Evolutionary conservation across 2,329 filamentous ascomycete species (phyloP).

Genomic region (Penicillium decumbens): DNA sequence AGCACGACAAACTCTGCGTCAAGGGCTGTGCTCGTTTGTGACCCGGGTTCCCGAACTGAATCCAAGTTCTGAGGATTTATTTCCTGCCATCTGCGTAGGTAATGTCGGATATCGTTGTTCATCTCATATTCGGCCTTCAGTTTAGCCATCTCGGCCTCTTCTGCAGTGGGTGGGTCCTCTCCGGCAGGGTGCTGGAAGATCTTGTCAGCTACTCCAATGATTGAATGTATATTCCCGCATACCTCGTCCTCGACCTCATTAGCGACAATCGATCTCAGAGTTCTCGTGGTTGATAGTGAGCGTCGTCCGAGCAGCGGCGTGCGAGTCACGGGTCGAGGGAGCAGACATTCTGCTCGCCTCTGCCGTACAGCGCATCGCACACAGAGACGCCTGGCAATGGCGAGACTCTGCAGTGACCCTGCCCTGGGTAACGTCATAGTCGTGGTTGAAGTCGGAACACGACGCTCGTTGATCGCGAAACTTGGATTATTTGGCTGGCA

Average conservation of each 20-base stretch:
- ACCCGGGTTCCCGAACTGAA: slow-evolving; percentile 25
- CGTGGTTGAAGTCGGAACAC: slow-evolving; percentile 15
- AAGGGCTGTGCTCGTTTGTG: slow-evolving; percentile 5
- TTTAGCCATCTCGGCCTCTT: slow-evolving; percentile 20
- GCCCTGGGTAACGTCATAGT: slow-evolving; percentile 23
- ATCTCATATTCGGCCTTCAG: slow-evolving; percentile 34
- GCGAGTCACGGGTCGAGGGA: neutral
- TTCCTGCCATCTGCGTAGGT: slow-evolving; percentile 40
- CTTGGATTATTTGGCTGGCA: slow-evolving; percentile 11
- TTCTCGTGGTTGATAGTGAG: slow-evolving; percentile 10
- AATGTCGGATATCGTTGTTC: slow-evolving; percentile 39
- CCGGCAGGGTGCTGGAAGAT: neutral
- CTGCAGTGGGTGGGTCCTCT: neutral
- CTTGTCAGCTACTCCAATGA: neutral
- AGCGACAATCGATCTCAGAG: slow-evolving; percentile 2
- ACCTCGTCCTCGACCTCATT: slow-evolving; percentile 4
- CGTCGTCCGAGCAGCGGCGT: slow-evolving; percentile 1
- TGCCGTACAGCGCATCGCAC: slow-evolving; percentile 12
- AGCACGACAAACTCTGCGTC: slow-evolving; percentile 25
- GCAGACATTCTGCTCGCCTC: slow-evolving; percentile 4
- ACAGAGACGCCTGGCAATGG: slow-evolving; percentile 9
- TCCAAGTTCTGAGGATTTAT: slow-evolving; percentile 28
- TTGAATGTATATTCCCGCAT: neutral
- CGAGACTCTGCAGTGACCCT: slow-evolving; percentile 12
- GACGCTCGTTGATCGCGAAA: slow-evolving; percentile 10